Conservation (phyloP, 2,329 filamentous ascomycete species). For the Ascochyta pisi region DNA sequence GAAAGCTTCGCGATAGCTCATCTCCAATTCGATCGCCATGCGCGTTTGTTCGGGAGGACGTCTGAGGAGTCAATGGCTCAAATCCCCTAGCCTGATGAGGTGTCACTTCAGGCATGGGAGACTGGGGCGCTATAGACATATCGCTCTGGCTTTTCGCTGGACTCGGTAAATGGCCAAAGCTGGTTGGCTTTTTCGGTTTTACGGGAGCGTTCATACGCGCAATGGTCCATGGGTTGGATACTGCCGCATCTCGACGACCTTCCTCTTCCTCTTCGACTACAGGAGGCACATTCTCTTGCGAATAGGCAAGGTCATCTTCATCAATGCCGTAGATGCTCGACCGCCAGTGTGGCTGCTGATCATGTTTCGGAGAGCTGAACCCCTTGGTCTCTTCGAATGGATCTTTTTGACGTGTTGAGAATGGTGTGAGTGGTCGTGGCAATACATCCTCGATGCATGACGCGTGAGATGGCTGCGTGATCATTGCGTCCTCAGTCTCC, state of each 20-base stretch:
- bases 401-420: background rate
- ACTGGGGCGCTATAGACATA: background rate
- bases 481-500: background rate
- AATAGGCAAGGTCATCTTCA: slow-evolving; percentile 43
- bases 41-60: slow-evolving; percentile 13
- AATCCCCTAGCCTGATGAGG: background rate
- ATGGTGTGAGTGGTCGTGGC: background rate
- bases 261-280: slow-evolving; percentile 40
- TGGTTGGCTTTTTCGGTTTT: slow-evolving; percentile 22
- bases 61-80: slow-evolving; percentile 29
- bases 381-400: background rate
- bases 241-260: slow-evolving; percentile 37
- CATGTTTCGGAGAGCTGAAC: background rate
- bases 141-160: slow-evolving; percentile 29
- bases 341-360: slow-evolving; percentile 33
- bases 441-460: background rate
- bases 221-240: slow-evolving; percentile 59
- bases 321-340: slow-evolving; percentile 50
- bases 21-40: background rate
- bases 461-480: slow-evolving; percentile 4
- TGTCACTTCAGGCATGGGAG: slow-evolving; percentile 10
- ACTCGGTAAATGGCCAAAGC: slow-evolving; percentile 33
- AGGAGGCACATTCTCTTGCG: slow-evolving; percentile 22
- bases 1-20: slow-evolving; percentile 21
- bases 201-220: slow-evolving; percentile 54